Base-by-base conservation (phyloP, 2,329 filamentous ascomycete species). In the Botrytis porri region DNA sequence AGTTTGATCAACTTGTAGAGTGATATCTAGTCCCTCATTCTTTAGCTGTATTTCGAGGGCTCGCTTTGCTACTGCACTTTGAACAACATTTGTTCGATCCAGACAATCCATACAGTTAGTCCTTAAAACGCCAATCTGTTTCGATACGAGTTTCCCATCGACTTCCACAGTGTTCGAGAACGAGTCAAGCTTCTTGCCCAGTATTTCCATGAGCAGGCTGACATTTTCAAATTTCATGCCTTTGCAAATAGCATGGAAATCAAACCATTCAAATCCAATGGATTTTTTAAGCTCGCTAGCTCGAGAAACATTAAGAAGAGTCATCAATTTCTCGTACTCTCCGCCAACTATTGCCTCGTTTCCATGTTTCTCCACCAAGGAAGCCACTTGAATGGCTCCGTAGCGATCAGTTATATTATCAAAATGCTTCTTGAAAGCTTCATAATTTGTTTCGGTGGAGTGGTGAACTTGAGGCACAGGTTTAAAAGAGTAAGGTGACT, bases 21-120 rank as follows among this genome's bases (percentile, higher is more conserved):
- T 89, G 82, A 97, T 91, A 72, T 91, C 89, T 74, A 94, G 91
- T 0, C 92, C 93, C 75, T 97, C 90, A 32, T 88, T 86, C 73
- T 88, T 91, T 2, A 99, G 85, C 79, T 98, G 94, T 45, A 87
- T 81, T 76, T 98, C 94, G 3, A 99, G 86, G 76, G 93, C 92
- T 79, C 92, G 89, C 79, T 94, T 93, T 8, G 89, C 96, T 80
- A 95, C 95, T 0, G 94, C 96, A 79, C 93, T 97, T 82, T 98
- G 95, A 59, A 95, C 94, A 35, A 99, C 95, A 77, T 98, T 98
- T 2, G 96, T 99, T 35, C 96, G 89, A 81, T 99, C 96, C 16
- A 99, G 85, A 78, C 96, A 99, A 80, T 99, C 96, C 96, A 99
- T 98, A 82, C 96, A 99, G 80, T 99, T 99, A 2, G 94, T 98